phyloP scores from a whole-genome alignment of 2,329 filamentous ascomycete species.

The Aspergillus fumigatiaffinis region DNA sequence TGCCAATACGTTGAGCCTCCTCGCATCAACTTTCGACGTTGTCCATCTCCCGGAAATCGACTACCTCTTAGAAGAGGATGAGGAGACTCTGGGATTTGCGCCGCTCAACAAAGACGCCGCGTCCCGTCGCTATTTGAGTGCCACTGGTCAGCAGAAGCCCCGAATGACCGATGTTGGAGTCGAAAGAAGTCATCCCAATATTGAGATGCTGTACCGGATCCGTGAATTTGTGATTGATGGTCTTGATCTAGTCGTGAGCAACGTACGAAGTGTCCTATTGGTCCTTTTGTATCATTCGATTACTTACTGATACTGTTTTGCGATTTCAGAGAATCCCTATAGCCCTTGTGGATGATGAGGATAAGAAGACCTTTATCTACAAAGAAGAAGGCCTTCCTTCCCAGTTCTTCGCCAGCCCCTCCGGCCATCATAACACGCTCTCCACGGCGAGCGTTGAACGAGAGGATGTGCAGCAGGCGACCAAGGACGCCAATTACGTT shows the following conservation, averaged over 20 bases:
- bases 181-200: slow-evolving; percentile 53
- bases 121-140: slow-evolving; percentile 50
- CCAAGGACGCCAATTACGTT: slow-evolving; percentile 20
- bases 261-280: slow-evolving; percentile 26
- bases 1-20: slow-evolving; percentile 56
- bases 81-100: slow-evolving; percentile 61
- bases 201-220: slow-evolving; percentile 65
- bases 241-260: slow-evolving; percentile 52
- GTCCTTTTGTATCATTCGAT: neutral
- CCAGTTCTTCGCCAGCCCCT: slow-evolving; percentile 47
- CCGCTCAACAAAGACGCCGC: slow-evolving; percentile 53
- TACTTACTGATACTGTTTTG: slow-evolving; percentile 14
- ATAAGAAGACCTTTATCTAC: slow-evolving; percentile 48
- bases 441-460: slow-evolving; percentile 40
- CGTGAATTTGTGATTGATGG: slow-evolving; percentile 61
- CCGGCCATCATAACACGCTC: slow-evolving; percentile 38
- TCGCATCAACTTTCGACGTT: slow-evolving; percentile 58
- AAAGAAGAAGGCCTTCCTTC: slow-evolving; percentile 51
- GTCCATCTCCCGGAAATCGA: slow-evolving; percentile 52
- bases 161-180: slow-evolving; percentile 49
- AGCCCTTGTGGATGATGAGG: slow-evolving; percentile 43
- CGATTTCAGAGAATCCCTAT: slow-evolving; percentile 45
- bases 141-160: slow-evolving; percentile 45
- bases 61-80: slow-evolving; percentile 67
- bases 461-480: slow-evolving; percentile 32